These are phyloP conservation scores for Alternaria incomplexa DNA, from an alignment of 2,329 filamentous ascomycete species.

Conservation along the genomic window DNA sequence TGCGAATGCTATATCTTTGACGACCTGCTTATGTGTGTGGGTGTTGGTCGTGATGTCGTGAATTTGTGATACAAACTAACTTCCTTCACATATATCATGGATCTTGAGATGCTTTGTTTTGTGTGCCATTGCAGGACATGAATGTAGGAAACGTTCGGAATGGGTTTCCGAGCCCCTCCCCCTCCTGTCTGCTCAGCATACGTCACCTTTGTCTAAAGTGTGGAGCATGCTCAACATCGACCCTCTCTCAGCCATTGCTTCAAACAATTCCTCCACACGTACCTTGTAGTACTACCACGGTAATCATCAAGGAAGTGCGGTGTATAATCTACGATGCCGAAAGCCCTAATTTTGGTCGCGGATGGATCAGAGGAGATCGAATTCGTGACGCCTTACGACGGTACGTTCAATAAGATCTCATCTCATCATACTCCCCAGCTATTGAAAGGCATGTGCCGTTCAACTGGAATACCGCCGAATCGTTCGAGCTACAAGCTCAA, in stretches of 20 bases:
- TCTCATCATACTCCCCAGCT: no score
- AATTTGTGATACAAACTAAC: no score
- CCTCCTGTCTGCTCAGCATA: slow-evolving; percentile 11
- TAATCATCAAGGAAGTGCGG: no score
- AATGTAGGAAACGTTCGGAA: neutral
- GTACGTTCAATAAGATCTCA: slow-evolving; percentile 19
- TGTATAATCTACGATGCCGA: slow-evolving; percentile 35
- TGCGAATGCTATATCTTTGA: slow-evolving; percentile 11
- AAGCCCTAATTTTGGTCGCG: slow-evolving; percentile 47
- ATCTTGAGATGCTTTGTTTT: no score
- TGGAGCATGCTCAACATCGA: no score
- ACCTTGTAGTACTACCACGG: no score
- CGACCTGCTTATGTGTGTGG: neutral
- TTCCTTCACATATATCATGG: no score
- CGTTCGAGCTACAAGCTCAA: no score
- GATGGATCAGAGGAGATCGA: slow-evolving; percentile 52
- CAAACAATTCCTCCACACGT: no score
- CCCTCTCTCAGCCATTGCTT: no score
- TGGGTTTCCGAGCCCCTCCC: neutral
- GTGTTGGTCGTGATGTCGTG: neutral
- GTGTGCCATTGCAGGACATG: neutral
- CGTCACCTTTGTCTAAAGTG: slow-evolving; percentile 8
- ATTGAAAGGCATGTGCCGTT: no score
- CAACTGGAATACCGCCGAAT: no score
- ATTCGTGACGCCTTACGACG: slow-evolving; percentile 50